Conservation (phyloP, 164 flowering plant genomes). For the Hamamelis virginiana region DNA sequence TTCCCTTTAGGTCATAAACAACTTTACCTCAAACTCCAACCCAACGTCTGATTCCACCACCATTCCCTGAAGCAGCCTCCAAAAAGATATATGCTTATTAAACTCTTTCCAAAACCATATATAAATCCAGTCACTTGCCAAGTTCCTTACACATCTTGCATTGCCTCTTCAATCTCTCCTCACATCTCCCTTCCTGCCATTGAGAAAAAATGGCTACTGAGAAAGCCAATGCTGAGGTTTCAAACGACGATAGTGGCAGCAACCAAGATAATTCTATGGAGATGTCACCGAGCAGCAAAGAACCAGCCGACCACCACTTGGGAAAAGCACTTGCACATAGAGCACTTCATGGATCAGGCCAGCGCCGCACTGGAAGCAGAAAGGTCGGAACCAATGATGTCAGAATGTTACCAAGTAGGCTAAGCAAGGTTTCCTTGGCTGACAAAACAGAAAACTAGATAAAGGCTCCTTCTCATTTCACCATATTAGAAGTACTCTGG, state of each 20-base stretch:
- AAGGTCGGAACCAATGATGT: constrained; percentile 27
- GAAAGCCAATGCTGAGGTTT: constrained; percentile 16
- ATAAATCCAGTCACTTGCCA: constrained; percentile 6
- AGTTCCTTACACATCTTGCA: not conserved
- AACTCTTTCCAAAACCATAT: constrained; percentile 3
- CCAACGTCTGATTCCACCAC: constrained; percentile 15
- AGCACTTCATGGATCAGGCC: constrained; percentile 43
- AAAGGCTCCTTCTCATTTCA: not conserved
- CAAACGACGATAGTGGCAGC: constrained; percentile 13
- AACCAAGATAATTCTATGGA: constrained; percentile 6
- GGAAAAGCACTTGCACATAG: constrained; percentile 52
- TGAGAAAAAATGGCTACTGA: constrained; percentile 30
- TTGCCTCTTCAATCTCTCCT: no score
- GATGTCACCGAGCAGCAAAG: constrained; percentile 3
- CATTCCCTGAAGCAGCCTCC: constrained; percentile 15
- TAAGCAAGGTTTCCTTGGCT: constrained; percentile 52
- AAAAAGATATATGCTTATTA: constrained; percentile 8
- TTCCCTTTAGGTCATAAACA: constrained; percentile 30
- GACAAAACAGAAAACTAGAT: constrained; percentile 21
- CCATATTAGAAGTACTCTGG: not conserved
- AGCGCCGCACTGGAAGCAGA: constrained; percentile 34
- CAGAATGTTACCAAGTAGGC: constrained; percentile 51
- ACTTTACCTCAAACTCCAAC: constrained; percentile 2
- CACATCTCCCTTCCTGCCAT: not conserved
- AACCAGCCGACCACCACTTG: constrained; percentile 7